Evolutionary conservation across 371 early-diverging fungal genomes (phyloP).

Genomic region (Mucor velutinosus): DNA sequence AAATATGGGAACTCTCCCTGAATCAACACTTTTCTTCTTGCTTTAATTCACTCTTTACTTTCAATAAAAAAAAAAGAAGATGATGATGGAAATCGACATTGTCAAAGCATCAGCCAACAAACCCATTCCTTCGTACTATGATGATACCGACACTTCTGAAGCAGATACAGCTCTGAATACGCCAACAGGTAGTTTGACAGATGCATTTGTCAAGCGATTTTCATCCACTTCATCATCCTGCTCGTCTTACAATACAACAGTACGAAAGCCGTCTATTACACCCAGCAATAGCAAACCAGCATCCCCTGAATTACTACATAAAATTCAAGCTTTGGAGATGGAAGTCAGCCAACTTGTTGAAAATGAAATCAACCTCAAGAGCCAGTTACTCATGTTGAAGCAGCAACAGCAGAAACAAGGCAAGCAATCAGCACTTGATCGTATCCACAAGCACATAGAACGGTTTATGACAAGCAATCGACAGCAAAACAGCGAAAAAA

Average conservation of each 20-base stretch:
- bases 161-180: constrained; percentile 18
- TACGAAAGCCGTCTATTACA: background rate
- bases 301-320: constrained; percentile 4
- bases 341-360: constrained; percentile 8
- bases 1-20: background rate
- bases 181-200: constrained; percentile 16
- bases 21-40: background rate
- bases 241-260: background rate
- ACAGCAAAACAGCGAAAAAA: background rate
- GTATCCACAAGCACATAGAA: constrained; percentile 10
- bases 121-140: background rate
- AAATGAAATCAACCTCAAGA: constrained; percentile 9
- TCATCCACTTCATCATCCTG: constrained; percentile 12
- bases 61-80: background rate
- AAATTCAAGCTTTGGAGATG: constrained; percentile 12
- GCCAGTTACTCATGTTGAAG: constrained; percentile 10
- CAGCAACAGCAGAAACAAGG: constrained; percentile 7
- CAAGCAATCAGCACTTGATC: background rate
- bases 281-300: background rate
- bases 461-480: constrained; percentile 3
- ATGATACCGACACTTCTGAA: constrained; percentile 14
- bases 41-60: background rate
- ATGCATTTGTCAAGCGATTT: constrained; percentile 5
- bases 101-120: constrained; percentile 5
- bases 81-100: constrained; percentile 12